Percentiles rank a stretch among this genome's conserved stretches.
phyloP scores from a whole-genome alignment of 192 early-diverging fungal genomes.

The Linderina pennispora region DNA sequence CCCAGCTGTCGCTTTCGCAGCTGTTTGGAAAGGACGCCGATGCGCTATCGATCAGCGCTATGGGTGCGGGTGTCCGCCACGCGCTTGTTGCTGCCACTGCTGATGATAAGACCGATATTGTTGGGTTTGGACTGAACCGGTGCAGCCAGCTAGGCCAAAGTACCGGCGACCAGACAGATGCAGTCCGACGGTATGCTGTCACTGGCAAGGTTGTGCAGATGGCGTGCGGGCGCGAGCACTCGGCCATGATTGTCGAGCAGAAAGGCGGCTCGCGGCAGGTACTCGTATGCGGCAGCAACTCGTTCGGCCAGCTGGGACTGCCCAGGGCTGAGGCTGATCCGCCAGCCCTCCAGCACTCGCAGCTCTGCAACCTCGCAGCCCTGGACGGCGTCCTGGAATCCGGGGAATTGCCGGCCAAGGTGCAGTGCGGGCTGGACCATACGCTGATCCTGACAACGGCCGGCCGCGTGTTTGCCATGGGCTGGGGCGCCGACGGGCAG shows the following conservation, averaged over 20 bases:
- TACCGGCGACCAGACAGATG: neutral
- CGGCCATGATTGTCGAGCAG: slow-evolving; percentile 44
- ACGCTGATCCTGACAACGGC: slow-evolving; percentile 54
- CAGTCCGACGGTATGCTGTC: slow-evolving; percentile 12
- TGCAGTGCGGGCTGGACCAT: slow-evolving; percentile 67
- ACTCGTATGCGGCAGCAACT: slow-evolving; percentile 58
- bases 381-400: slow-evolving; percentile 13
- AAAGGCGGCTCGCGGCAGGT: slow-evolving; percentile 9
- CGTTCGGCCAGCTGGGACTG: slow-evolving; percentile 64
- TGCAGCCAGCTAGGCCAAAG: slow-evolving; percentile 47
- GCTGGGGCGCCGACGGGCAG: slow-evolving; percentile 75
- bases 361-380: slow-evolving; percentile 9
- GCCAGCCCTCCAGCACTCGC: neutral
- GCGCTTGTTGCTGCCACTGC: slow-evolving; percentile 16
- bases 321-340: slow-evolving; percentile 6
- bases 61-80: slow-evolving; percentile 37
- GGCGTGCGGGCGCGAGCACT: slow-evolving; percentile 64
- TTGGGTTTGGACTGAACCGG: slow-evolving; percentile 49
- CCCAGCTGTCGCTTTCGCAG: slow-evolving; percentile 6
- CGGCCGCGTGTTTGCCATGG: slow-evolving; percentile 58
- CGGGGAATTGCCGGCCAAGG: slow-evolving; percentile 37
- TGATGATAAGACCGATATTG: slow-evolving; percentile 18
- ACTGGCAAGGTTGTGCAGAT: slow-evolving; percentile 35
- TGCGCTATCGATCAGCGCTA: slow-evolving; percentile 10
- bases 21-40: slow-evolving; percentile 3